Evolutionary conservation across 1,284 basidiomycete genomes (phyloP), one percentile per base, ranked within the genome.

Genomic region (Irpex rosettiformis): DNA sequence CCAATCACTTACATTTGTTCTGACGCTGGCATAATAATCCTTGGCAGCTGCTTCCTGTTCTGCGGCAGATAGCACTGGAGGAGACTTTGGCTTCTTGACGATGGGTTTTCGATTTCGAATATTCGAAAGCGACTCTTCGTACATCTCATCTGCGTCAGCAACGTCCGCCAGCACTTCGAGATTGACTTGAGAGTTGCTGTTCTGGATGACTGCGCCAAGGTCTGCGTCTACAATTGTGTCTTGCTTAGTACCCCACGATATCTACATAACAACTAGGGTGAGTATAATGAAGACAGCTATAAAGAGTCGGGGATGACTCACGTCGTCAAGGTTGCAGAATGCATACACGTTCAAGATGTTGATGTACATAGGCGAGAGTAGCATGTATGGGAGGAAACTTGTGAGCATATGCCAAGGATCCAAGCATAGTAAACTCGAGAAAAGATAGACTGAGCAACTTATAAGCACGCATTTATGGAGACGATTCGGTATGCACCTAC

Each of bases 371-470:
- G 93, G 92, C 1, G 88, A 88, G 60, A 98, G 79, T 16, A 99
- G 77, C 63, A 98, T 74, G 71, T 97, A 98, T 59, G 94, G 94
- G 5, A 89, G 63, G 69, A 96, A 96, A 66, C 91, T 94, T 1
- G 95, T 98, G 62, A 98, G 58, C 73, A 97, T 86, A 75, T 96
- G 93, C 87, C 94, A 93, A 13, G 95, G 94, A 73, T 98, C 96
- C 61, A 97, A 84, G 0, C 94, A 92, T 16, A 98, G 75, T n/a
- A 97, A 63, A 66, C 92, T 93, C 45, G 89, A 85, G 40, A 86
- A 72, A 5, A 87, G 76, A 70, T 92, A 96, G 37, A 92, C 86
- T 84, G 64, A 30, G 10, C 1, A 7, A 18, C 47, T 22, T 11
- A 24, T 48, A 11, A 58, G 47, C 7, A 47, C 42, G 43, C 25